Conservation (phyloP, 2,329 filamentous ascomycete genomes). For the Ceratocystis huliohia region DNA sequence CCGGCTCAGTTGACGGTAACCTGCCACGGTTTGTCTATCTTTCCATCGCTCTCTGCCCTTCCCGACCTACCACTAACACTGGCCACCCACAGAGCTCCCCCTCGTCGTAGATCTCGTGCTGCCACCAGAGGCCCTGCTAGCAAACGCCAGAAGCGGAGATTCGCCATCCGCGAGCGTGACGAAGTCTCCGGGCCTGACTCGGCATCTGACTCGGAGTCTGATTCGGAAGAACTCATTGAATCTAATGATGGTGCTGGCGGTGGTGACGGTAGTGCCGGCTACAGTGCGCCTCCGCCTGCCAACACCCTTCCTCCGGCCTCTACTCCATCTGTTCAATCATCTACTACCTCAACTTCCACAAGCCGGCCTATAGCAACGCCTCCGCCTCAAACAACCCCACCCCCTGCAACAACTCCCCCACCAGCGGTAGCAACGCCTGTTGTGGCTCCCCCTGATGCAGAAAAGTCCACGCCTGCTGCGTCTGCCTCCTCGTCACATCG, state of each 20-base stretch:
- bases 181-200: slow-evolving; percentile 6
- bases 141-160: background rate
- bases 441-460: background rate
- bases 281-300: slow-evolving; percentile 7
- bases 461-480: background rate
- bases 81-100: background rate
- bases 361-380: background rate
- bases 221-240: slow-evolving; percentile 5
- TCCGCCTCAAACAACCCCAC: background rate
- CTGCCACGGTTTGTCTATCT: slow-evolving; percentile 11
- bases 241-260: background rate
- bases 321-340: background rate
- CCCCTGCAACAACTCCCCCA: background rate
- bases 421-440: background rate
- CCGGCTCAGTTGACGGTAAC: slow-evolving; percentile 11
- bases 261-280: background rate
- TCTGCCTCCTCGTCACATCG: background rate
- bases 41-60: background rate
- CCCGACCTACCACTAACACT: background rate
- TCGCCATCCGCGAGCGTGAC: background rate
- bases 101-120: background rate
- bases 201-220: slow-evolving; percentile 13
- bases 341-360: background rate
- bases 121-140: background rate
- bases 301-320: background rate